These are phyloP conservation scores for Candida montana DNA, from an alignment of 805 yeast species.

Conservation along the genomic window DNA sequence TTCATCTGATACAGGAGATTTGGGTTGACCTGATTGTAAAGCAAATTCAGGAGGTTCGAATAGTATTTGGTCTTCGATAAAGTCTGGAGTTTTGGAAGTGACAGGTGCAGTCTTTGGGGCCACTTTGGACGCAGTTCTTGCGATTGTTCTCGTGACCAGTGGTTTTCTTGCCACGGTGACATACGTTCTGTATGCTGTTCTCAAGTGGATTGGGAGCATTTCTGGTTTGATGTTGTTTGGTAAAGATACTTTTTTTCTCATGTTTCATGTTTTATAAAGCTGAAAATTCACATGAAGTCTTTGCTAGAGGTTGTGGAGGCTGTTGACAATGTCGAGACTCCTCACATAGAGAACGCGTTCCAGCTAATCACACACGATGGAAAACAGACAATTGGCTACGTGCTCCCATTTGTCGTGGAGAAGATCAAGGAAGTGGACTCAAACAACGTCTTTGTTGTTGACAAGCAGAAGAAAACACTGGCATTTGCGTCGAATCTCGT, in stretches of 20 bases:
- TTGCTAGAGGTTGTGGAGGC: slow-evolving; percentile 13
- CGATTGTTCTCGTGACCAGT: not conserved
- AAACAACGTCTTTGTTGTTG: not conserved
- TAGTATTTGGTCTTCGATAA: slow-evolving; percentile 3
- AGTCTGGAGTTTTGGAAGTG: not conserved
- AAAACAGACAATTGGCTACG: slow-evolving; percentile 12
- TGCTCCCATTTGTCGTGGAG: slow-evolving; percentile 12
- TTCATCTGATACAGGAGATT: not conserved
- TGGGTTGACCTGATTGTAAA: slow-evolving; percentile 20
- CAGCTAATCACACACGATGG: slow-evolving; percentile 16
- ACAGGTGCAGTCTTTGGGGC: not conserved
- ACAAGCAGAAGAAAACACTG: slow-evolving; percentile 17
- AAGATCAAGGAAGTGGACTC: slow-evolving; percentile 5
- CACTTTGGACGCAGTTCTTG: slow-evolving; percentile 1
- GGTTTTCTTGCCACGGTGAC: slow-evolving; percentile 7
- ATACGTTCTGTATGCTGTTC: not conserved
- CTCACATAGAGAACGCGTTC: slow-evolving; percentile 1
- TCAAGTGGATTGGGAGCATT: slow-evolving; percentile 2
- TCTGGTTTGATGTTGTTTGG: too few relatives aligned
- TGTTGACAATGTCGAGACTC: slow-evolving; percentile 23
- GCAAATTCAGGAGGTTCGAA: slow-evolving; percentile 22
- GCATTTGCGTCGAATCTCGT: slow-evolving; percentile 27
- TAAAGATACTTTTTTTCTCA: too few relatives aligned
- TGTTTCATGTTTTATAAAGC: too few relatives aligned
- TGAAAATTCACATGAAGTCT: not conserved